A percentile compares a stretch with the other conserved stretches of the same genome.
Evolutionary conservation across 257 asterid genomes (phyloP).

Genomic region (Capsicum chinense): DNA sequence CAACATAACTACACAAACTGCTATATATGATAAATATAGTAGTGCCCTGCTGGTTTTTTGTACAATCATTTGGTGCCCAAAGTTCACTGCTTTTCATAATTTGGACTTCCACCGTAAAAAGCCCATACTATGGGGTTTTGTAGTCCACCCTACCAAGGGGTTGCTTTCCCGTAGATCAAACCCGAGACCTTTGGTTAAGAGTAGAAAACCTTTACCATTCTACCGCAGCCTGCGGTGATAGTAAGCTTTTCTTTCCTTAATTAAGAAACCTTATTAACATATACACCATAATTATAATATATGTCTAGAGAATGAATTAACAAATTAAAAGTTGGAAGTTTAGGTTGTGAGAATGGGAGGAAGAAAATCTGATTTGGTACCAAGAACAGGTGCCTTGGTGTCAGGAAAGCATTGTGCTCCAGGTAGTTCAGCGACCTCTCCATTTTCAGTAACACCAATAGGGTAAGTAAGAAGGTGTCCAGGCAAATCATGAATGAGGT

Average conservation of each 20-base stretch:
- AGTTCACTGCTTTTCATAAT: not conserved
- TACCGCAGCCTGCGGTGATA: not conserved
- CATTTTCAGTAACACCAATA: slow-evolving; percentile 28
- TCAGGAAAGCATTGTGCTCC: slow-evolving; percentile 31
- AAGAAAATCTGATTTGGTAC: slow-evolving; percentile 31
- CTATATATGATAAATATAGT: not conserved
- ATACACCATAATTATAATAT: not conserved
- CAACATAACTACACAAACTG: not conserved
- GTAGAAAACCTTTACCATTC: not conserved
- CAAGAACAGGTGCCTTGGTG: slow-evolving; percentile 33
- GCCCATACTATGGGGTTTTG: not conserved
- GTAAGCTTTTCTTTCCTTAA: not conserved
- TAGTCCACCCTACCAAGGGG: not conserved
- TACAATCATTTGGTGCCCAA: not conserved
- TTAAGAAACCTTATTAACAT: not conserved
- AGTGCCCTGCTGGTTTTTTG: not conserved
- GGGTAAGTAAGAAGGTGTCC: slow-evolving; percentile 34
- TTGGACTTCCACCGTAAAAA: not conserved
- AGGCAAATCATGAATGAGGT: slow-evolving; percentile 24
- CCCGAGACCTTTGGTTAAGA: not conserved
- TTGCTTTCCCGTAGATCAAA: not conserved
- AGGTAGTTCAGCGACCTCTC: slow-evolving; percentile 31
- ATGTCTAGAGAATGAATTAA: not conserved
- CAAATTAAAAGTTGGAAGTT: not conserved
- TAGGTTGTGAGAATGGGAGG: slow-evolving; percentile 35